Evolutionary conservation across 1,284 basidiomycete species (phyloP).

Genomic region (Ganoderma leucocontextum): DNA sequence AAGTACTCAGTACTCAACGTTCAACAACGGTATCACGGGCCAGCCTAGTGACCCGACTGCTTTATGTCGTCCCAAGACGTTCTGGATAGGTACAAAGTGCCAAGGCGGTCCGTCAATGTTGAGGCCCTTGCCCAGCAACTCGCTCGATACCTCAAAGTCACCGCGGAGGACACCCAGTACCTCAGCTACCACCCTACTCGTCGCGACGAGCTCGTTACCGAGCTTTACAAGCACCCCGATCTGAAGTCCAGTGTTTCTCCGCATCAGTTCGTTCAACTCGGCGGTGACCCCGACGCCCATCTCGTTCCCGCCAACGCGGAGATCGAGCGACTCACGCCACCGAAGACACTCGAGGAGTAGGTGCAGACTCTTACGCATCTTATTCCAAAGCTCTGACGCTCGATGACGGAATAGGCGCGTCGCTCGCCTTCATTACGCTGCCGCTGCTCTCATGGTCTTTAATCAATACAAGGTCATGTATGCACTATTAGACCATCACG

Average conservation of each 20-base stretch:
- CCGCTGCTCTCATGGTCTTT: background rate
- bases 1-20: too few relatives aligned
- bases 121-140: background rate
- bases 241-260: conserved; percentile 10
- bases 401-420: background rate
- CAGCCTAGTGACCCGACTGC: too few relatives aligned
- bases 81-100: background rate
- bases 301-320: conserved; percentile 16
- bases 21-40: too few relatives aligned
- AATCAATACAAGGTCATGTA: background rate
- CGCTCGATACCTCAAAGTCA: conserved; percentile 10
- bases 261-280: background rate
- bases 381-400: background rate
- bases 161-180: conserved; percentile 14
- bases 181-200: conserved; percentile 13
- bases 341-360: conserved; percentile 19
- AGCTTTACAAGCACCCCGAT: conserved; percentile 8
- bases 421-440: background rate
- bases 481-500: background rate
- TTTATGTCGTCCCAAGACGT: background rate
- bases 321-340: conserved; percentile 21
- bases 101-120: background rate
- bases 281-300: conserved; percentile 12
- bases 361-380: background rate
- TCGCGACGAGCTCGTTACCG: conserved; percentile 16